Evolutionary conservation across 352 stramenopile species (phyloP).

Genomic region (Elongisporangium undulatum): DNA sequence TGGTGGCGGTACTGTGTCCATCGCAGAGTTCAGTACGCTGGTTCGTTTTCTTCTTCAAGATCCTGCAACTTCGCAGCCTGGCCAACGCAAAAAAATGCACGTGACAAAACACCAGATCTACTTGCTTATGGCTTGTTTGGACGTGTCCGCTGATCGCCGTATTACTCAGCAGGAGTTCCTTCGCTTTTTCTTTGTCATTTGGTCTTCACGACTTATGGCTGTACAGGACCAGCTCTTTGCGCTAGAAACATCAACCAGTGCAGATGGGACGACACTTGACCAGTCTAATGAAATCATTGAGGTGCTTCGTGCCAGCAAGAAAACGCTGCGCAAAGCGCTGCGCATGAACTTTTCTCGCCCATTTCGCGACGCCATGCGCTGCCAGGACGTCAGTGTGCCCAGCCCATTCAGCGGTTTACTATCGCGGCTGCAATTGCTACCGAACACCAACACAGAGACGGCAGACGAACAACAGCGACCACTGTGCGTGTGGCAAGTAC

Average conservation of each 20-base stretch:
- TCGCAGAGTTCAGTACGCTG: constrained; percentile 45
- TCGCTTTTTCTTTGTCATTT: constrained; percentile 50
- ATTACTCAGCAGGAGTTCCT: constrained; percentile 42
- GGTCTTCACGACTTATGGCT: constrained; percentile 43
- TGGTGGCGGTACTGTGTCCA: constrained; percentile 35
- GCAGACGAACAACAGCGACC: background rate
- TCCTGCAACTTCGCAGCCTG: too few species aligned
- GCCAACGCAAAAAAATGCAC: constrained; percentile 8
- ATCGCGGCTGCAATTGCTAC: constrained; percentile 19
- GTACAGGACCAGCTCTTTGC: constrained; percentile 37
- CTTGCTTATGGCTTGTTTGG: constrained; percentile 42
- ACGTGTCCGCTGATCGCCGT: constrained; percentile 33
- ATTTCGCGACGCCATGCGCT: constrained; percentile 53
- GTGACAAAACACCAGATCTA: constrained; percentile 45
- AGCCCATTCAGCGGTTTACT: constrained; percentile 36
- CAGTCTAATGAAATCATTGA: constrained; percentile 6
- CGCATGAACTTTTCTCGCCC: constrained; percentile 49
- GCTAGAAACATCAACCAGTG: constrained; percentile 7
- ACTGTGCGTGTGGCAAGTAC: constrained; percentile 29
- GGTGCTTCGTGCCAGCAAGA: constrained; percentile 12
- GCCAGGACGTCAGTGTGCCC: constrained; percentile 26
- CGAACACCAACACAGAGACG: constrained; percentile 1
- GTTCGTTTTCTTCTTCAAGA: constrained; percentile 34
- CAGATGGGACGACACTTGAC: background rate
- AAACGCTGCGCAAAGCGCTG: constrained; percentile 25